These are phyloP conservation scores for Sarcomyxa edulis DNA, from an alignment of 768 basidiomycete genomes.

Conservation along the genomic window DNA sequence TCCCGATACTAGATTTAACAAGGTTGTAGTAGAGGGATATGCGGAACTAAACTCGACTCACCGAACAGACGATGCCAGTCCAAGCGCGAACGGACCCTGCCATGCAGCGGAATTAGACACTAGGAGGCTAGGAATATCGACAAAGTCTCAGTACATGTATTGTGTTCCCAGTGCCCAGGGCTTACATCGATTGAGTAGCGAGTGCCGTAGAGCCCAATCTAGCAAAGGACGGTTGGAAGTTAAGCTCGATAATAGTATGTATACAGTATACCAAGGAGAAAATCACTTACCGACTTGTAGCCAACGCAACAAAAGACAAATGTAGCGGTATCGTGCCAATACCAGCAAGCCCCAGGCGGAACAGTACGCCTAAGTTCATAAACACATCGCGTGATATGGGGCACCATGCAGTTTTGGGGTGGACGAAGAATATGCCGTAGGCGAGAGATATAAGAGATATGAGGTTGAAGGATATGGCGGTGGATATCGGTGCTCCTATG, in stretches of 20 bases:
- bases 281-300: conserved; percentile 35
- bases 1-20: conserved; percentile 58
- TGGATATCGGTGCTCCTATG: conserved; percentile 91
- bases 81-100: conserved; percentile 78
- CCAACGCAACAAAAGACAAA: conserved; percentile 60
- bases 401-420: conserved; percentile 79
- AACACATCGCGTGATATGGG: conserved; percentile 64
- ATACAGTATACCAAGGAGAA: too few relatives aligned
- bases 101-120: conserved; percentile 70
- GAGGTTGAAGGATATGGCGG: conserved; percentile 84
- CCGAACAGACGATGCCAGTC: conserved; percentile 83
- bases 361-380: conserved; percentile 59
- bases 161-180: too few relatives aligned
- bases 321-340: conserved; percentile 51
- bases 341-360: conserved; percentile 78
- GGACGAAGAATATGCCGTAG: conserved; percentile 58
- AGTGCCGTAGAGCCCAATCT: conserved; percentile 76
- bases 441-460: conserved; percentile 56
- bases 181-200: conserved; percentile 85
- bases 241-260: background rate
- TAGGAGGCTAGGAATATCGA: too few relatives aligned
- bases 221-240: background rate
- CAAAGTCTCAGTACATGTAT: too few relatives aligned
- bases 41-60: conserved; percentile 23
- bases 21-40: background rate